Conservation (phyloP, 163 green algal species). For the Chlorella variabilis region DNA sequence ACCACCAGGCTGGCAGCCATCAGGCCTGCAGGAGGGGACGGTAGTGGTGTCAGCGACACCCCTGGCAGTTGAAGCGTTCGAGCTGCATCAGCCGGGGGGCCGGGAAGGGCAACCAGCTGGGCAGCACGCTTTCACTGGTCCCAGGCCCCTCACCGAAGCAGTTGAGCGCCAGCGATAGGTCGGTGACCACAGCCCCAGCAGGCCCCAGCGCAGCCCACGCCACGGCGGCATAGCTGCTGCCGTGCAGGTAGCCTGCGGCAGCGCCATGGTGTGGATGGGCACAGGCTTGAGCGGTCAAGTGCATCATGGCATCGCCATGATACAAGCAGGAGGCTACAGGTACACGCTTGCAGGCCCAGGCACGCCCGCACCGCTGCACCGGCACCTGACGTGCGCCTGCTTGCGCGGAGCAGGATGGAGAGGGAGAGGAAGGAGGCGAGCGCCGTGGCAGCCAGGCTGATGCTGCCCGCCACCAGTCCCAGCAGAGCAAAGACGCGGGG, state of each 20-base stretch:
- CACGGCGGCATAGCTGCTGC: not conserved
- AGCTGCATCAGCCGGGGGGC: no score
- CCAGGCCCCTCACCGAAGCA: constrained; percentile 23
- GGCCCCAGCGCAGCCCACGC: not conserved
- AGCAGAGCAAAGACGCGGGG: not conserved
- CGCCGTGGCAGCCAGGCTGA: not conserved
- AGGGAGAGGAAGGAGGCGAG: not conserved
- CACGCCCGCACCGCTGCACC: not conserved
- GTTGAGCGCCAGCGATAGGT: not conserved
- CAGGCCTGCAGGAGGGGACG: constrained; percentile 10
- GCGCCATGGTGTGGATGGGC: no score
- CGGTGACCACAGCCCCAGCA: not conserved
- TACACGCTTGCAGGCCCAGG: not conserved
- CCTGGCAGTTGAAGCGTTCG: no score
- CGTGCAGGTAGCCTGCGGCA: not conserved
- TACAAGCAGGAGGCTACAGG: no score
- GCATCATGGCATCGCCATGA: no score
- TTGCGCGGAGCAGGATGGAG: not conserved
- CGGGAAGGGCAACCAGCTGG: no score
- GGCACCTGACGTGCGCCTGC: not conserved
- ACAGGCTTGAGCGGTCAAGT: no score
- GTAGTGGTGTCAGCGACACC: no score
- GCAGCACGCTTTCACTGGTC: no score
- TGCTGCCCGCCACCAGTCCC: not conserved
- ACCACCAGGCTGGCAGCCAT: constrained; percentile 1